Evolutionary conservation across 768 basidiomycete species (phyloP).

Genomic region (Auriscalpium orientale): DNA sequence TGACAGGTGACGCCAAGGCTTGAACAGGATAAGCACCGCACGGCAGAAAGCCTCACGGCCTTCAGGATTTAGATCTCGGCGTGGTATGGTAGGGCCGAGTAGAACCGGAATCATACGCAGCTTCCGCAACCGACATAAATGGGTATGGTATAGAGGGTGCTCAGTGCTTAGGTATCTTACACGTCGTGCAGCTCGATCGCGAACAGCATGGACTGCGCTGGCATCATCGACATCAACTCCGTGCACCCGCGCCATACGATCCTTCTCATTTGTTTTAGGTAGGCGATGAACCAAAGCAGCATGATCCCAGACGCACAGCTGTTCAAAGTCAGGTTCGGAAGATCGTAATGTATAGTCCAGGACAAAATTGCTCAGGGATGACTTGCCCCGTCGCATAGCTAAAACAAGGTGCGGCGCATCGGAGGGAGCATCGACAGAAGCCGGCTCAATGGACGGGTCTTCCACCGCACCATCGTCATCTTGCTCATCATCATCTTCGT

Average conservation of each 20-base stretch:
- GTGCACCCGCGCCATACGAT: too few species aligned
- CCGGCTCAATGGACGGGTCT: neutral
- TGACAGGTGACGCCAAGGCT: conserved; percentile 27
- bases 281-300: neutral
- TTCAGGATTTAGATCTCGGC: conserved; percentile 17
- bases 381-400: neutral
- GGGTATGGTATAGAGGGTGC: neutral
- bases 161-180: neutral
- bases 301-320: neutral
- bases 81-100: conserved; percentile 28
- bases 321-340: neutral
- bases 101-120: conserved; percentile 22
- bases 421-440: neutral
- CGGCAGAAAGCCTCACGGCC: conserved; percentile 20
- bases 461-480: neutral
- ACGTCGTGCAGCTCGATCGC: neutral
- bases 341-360: neutral
- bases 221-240: neutral
- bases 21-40: conserved; percentile 36
- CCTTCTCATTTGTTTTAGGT: neutral
- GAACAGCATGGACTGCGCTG: neutral
- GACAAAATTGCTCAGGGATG: neutral
- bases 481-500: neutral
- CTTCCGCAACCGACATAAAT: neutral
- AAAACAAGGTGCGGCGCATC: neutral